A percentile compares a stretch with the other conserved stretches of the same genome.
Evolutionary conservation across 805 yeast species (phyloP).

Genomic region (Candida nanaspora): DNA sequence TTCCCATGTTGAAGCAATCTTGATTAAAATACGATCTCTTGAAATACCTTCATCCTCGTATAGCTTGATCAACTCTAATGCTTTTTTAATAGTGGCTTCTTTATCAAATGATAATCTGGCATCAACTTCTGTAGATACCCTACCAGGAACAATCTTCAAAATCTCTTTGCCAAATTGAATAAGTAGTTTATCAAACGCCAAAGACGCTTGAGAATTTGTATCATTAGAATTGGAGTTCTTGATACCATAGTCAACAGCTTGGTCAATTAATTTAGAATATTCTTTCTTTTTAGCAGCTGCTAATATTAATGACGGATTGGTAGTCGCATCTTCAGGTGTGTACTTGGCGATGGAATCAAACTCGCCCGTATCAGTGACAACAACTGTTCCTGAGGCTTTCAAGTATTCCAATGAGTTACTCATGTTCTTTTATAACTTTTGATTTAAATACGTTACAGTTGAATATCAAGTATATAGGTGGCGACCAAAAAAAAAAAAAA

Average conservation of each 20-base stretch:
- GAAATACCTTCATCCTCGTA: slow-evolving; percentile 70
- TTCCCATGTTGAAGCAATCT: slow-evolving; percentile 91
- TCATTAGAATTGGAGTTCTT: not conserved
- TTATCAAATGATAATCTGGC: slow-evolving; percentile 88
- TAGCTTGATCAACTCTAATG: slow-evolving; percentile 70
- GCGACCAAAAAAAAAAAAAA: too few relatives aligned
- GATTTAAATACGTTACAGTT: too few relatives aligned
- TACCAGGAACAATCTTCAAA: slow-evolving; percentile 82
- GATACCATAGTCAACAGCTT: slow-evolving; percentile 68
- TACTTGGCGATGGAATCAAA: slow-evolving; percentile 86
- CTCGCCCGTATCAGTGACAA: slow-evolving; percentile 93
- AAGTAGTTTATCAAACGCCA: slow-evolving; percentile 74
- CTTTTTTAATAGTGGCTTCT: slow-evolving; percentile 80
- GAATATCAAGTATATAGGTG: too few relatives aligned
- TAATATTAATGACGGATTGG: slow-evolving; percentile 85
- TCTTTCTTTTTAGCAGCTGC: slow-evolving; percentile 82
- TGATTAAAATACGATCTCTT: slow-evolving; percentile 79
- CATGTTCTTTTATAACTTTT: not conserved
- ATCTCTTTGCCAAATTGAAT: slow-evolving; percentile 87
- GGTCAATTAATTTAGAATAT: slow-evolving; percentile 73
- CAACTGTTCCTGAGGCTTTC: slow-evolving; percentile 81
- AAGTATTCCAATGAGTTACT: slow-evolving; percentile 50
- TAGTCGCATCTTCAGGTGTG: slow-evolving; percentile 93
- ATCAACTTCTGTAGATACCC: slow-evolving; percentile 92
- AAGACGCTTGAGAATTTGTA: slow-evolving; percentile 51